Base-by-base conservation (phyloP, 768 basidiomycete genomes). In the Termitomyces sp. region DNA sequence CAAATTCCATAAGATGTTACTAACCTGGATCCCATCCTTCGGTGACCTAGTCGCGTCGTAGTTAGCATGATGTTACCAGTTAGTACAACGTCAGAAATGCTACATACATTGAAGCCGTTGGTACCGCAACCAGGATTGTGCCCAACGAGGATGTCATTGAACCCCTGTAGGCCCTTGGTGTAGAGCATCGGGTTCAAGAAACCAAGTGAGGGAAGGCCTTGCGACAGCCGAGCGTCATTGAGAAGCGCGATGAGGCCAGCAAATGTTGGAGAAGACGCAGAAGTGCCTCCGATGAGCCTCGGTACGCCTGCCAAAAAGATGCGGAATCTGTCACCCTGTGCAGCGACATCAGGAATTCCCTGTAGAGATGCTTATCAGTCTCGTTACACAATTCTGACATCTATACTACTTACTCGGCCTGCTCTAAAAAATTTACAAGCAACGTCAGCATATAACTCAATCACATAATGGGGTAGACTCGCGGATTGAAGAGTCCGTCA, bases 121-220 rank as follows among this genome's bases (percentile, higher is more conserved):
- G 86, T 88, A 2, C 83, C 83, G 66, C 87, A 88, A 9, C 77
- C 78, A 42, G 75, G 68, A 53, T 83, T 83, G 52, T 77, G 74
- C 0, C 86, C 86, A 30, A 66, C 54, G 0, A 80, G 82, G 59
- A 88, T 81, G 56, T 88, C 86, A 59, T 83, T 84, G 57, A 88
- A 73, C 0, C 71, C 78, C 7, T 57, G 54, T 18, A 69, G 57
- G 1, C 71, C 75, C 45, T 65, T 71, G n/a, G 69, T 68, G 63
- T 88, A 88, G 8, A 88, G 58, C 54, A 86, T 73, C 0, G 85
- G 86, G 66, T 88, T 88, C 62, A 89, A 72, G 73, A 87, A 87
- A 6, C 85, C 87, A 1, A 88, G 70, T 16, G 84, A 50, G 6
- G 72, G 64, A n/a, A 74, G 73, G 0, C 75, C 74, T 0, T 73